These are phyloP conservation scores for Lolium multiflorum DNA, from an alignment of 176 grass and related monocot genomes.

Conservation along the genomic window DNA sequence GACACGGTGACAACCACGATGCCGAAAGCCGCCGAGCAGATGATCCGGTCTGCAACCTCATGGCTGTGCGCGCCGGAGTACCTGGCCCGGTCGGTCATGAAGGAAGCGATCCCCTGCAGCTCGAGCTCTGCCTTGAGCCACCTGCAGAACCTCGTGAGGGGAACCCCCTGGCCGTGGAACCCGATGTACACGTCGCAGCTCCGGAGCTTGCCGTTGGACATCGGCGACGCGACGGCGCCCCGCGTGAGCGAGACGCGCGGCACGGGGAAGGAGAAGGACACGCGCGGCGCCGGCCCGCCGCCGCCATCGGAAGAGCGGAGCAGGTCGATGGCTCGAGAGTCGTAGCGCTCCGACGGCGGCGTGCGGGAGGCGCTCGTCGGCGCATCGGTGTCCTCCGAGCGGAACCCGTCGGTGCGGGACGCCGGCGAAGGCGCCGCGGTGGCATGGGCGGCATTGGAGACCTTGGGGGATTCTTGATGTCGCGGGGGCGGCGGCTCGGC, in stretches of 20 bases:
- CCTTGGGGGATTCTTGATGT: constrained; percentile 27
- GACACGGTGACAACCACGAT: constrained; percentile 74
- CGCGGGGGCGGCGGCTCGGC: constrained; percentile 41
- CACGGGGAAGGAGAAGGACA: constrained; percentile 90
- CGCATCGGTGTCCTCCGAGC: constrained; percentile 66
- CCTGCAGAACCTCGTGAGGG: constrained; percentile 74
- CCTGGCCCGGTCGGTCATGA: constrained; percentile 78
- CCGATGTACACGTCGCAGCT: constrained; percentile 94
- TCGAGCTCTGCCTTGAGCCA: constrained; percentile 97
- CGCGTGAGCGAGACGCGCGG: constrained; percentile 85
- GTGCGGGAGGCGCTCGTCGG: constrained; percentile 84
- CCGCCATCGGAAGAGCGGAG: constrained; percentile 21
- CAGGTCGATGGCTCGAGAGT: constrained; percentile 54
- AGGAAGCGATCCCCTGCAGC: constrained; percentile 91
- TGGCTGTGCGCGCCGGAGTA: constrained; percentile 86
- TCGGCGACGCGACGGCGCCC: constrained; percentile 61
- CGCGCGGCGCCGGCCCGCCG: constrained; percentile 30
- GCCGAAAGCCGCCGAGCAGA: constrained; percentile 77
- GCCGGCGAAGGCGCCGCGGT: constrained; percentile 52
- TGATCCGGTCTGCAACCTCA: constrained; percentile 84
- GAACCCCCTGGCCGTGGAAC: constrained; percentile 66
- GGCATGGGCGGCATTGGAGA: constrained; percentile 11
- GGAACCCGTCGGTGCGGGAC: constrained; percentile 53
- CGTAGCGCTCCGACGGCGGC: constrained; percentile 71
- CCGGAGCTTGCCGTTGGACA: constrained; percentile 83